Evolutionary conservation across 2,329 filamentous ascomycete genomes (phyloP), one percentile per base, ranked within the genome.

Genomic region (Hypoxylon rubiginosum): DNA sequence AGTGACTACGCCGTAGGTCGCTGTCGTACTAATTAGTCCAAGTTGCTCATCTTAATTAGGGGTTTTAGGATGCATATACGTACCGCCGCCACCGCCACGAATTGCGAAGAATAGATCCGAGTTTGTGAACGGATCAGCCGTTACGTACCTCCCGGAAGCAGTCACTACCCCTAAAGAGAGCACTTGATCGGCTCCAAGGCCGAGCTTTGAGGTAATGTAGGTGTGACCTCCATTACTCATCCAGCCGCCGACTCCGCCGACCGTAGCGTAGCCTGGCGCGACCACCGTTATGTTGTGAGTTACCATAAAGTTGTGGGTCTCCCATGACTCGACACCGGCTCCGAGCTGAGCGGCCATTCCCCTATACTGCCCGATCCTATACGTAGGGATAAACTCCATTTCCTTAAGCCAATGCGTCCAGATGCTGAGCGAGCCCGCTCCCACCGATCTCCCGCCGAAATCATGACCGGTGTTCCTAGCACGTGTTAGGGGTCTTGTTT

Each of bases 91-190:
- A 7, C 85, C 84, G 2, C 85, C 85, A 46, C 80, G 78, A 1
- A 87, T 74, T 1, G 86, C 86, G 83, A 84, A 89, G 73, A 85
- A 88, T 1, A 89, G 76, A 60, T 88, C 85, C 0, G 76, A 57
- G 55, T 88, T 83, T 9, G 82, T 72, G 2, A 77, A 75, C 11
- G 77, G 79, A 32, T 81, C 80, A 0, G 85, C 86, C 1, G 77
- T 82, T 1, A 86, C 71, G 34, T 83, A 72, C 2, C 75, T 60
- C 1, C 86, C 86, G 46, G 78, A 74, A 0, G 81, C 84, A 4
- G 83, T 84, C 0, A 88, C 79, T 0, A 85, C 82, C 19, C 84
- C 78, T 64, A 81, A 78, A 45, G 82, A 79, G 7, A 88, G 76
- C 0, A 82, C 81, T 65, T 88, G 84, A 67, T 88, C 86, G 0